These are phyloP conservation scores for Trichocomaceae sp. DNA, from an alignment of 2,329 filamentous ascomycete genomes.

Conservation along the genomic window DNA sequence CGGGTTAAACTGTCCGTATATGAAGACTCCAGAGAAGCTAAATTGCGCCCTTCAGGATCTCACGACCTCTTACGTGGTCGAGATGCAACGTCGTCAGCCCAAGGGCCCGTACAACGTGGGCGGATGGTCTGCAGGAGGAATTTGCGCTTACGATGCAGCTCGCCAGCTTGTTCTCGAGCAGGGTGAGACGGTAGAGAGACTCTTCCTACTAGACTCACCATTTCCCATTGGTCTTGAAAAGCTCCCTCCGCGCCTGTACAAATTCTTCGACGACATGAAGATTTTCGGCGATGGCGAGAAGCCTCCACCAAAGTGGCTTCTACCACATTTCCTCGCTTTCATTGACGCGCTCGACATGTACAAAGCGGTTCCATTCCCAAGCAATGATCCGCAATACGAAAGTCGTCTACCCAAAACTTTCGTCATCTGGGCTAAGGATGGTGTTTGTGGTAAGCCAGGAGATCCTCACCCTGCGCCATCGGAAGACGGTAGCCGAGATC, in stretches of 20 bases:
- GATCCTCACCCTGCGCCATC: conserved; percentile 36
- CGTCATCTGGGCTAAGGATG: conserved; percentile 45
- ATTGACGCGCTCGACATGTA: conserved; percentile 45
- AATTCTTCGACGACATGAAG: conserved; percentile 44
- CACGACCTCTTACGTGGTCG: conserved; percentile 34
- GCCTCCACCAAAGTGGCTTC: conserved; percentile 43
- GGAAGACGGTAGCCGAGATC: conserved; percentile 35
- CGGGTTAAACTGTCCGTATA: conserved; percentile 40
- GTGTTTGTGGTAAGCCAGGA: conserved; percentile 39
- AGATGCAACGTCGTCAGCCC: conserved; percentile 44
- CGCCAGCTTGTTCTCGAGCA: conserved; percentile 51
- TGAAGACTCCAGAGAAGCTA: conserved; percentile 35
- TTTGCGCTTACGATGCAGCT: conserved; percentile 63
- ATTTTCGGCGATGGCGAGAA: conserved; percentile 42
- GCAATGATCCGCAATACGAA: conserved; percentile 21
- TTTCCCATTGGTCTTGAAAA: conserved; percentile 63
- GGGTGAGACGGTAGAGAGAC: conserved; percentile 52
- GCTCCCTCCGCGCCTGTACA: conserved; percentile 50
- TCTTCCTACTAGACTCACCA: conserved; percentile 61
- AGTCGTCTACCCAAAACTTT: conserved; percentile 38
- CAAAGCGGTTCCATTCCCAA: conserved; percentile 28
- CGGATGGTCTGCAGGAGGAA: conserved; percentile 72
- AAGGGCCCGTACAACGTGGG: conserved; percentile 57
- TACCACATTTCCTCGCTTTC: conserved; percentile 47
- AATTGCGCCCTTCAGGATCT: conserved; percentile 32